Base-by-base conservation (phyloP, 2,329 filamentous ascomycete species). In the Neocucurbitaria cava region DNA sequence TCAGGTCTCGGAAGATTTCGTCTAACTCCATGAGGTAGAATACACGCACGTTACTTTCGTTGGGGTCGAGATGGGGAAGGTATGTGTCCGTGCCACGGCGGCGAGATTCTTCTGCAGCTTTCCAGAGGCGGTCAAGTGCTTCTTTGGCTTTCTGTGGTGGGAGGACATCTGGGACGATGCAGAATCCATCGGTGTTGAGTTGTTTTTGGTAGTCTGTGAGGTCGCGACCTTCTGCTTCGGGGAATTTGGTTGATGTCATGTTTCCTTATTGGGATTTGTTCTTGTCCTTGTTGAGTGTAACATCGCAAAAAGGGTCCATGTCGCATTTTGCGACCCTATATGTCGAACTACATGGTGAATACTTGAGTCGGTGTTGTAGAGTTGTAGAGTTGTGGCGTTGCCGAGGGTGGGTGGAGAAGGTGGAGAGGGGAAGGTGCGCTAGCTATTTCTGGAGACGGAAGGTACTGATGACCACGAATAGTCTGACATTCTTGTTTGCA, bases 21-120 rank as follows among this genome's bases (percentile, higher is more conserved):
- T 74, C 68, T 5, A 71, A 61, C 42, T 70, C 67, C 45, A 70
- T 58, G 24, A 74, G 67, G 47, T 71, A 68, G 58, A 73, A 74
- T 30, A 74, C 61, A 2, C 70, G 62, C 26, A 72, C 65, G 45
- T 74, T 73, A 52, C 33, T 56, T 17, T 52, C 52, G 51, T 73
- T 72, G 1, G 69, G 69, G 47, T 73, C 70, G 5, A 73, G 62
- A 21, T 56, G 52, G 6, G 63, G 46, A 11, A 70, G 39, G 52
- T 62, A 62, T 2, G 67, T 69, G 18, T 58, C 48, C n/a, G 65
- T 63, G 10, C 71, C 69, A 15, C 52, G 57, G 20, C 44, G 49
- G 36, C 66, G 58, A 18, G 46, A 56, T 17, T 58, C 56, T 30
- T 65, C 64, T 53, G 64, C 62, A 9, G 67, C 68, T 11, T 51